Conservation (phyloP, 805 yeast genomes). For the Cyberlindnera maritima region DNA sequence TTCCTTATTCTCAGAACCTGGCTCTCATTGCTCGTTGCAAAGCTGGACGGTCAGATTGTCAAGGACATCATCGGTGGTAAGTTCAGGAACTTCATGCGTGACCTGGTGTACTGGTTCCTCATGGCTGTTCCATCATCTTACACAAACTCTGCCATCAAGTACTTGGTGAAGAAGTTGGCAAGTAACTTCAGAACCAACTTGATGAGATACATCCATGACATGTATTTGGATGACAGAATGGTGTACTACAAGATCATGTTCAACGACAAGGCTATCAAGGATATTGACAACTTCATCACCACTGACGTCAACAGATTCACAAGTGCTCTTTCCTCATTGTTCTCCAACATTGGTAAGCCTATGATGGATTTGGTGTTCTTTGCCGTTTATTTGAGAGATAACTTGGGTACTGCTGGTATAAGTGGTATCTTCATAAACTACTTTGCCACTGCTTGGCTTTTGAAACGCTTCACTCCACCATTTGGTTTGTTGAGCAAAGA, state of each 20-base stretch:
- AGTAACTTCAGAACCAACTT: conserved; percentile 82
- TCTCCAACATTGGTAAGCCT: conserved; percentile 90
- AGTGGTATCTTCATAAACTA: conserved; percentile 80
- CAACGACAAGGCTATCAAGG: conserved; percentile 46
- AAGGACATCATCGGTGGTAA: conserved; percentile 82
- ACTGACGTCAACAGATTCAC: conserved; percentile 81
- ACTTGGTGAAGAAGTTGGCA: conserved; percentile 70
- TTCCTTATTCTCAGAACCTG: conserved; percentile 82
- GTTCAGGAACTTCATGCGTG: conserved; percentile 70
- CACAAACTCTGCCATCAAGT: conserved; percentile 86
- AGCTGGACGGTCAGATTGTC: conserved; percentile 88
- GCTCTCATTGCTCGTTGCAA: conserved; percentile 81
- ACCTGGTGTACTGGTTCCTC: conserved; percentile 80
- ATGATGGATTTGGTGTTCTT: conserved; percentile 81
- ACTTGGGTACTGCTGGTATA: conserved; percentile 84
- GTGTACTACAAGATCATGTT: conserved; percentile 80
- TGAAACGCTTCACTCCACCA: conserved; percentile 77
- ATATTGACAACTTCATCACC: conserved; percentile 78
- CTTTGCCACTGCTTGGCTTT: conserved; percentile 69
- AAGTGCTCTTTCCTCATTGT: conserved; percentile 76
- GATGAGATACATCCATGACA: conserved; percentile 83
- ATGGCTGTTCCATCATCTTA: conserved; percentile 93
- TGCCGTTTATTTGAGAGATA: conserved; percentile 78
- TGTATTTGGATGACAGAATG: conserved; percentile 76
- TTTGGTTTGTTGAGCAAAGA: conserved; percentile 74